Conservation (phyloP, 441 rosid genomes). For the Isatis lusitanica region DNA sequence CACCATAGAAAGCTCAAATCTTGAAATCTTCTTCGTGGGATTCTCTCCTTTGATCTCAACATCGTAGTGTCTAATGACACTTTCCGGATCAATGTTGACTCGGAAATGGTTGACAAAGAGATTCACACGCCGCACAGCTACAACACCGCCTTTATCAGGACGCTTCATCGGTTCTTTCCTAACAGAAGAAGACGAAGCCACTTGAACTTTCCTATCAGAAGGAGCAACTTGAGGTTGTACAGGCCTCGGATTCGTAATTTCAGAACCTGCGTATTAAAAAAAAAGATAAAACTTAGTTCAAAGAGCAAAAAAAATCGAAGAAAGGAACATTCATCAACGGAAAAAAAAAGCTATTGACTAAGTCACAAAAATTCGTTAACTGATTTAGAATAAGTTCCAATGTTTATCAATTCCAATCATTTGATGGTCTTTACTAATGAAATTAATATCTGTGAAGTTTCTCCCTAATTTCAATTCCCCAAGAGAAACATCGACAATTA, state of each 20-base stretch:
- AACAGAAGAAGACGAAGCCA: constrained; percentile 28
- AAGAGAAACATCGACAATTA: neutral
- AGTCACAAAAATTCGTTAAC: neutral
- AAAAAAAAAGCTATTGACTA: neutral
- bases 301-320: neutral
- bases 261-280: constrained; percentile 3
- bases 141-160: constrained; percentile 68
- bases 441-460: neutral
- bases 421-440: neutral
- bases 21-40: constrained; percentile 43
- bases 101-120: constrained; percentile 73
- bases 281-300: too few species aligned
- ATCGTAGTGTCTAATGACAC: constrained; percentile 62
- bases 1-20: constrained; percentile 46
- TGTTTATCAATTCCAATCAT: neutral
- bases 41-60: constrained; percentile 53
- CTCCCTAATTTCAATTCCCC: neutral
- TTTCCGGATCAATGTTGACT: constrained; percentile 51
- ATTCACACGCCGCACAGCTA: constrained; percentile 35
- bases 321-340: neutral
- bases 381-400: constrained; percentile 3
- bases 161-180: constrained; percentile 49
- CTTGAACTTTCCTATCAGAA: constrained; percentile 25
- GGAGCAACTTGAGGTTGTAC: constrained; percentile 26
- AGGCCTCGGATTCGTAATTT: constrained; percentile 15